Evolutionary conservation across 768 basidiomycete species (phyloP).

Genomic region (Leccinum variicolor): DNA sequence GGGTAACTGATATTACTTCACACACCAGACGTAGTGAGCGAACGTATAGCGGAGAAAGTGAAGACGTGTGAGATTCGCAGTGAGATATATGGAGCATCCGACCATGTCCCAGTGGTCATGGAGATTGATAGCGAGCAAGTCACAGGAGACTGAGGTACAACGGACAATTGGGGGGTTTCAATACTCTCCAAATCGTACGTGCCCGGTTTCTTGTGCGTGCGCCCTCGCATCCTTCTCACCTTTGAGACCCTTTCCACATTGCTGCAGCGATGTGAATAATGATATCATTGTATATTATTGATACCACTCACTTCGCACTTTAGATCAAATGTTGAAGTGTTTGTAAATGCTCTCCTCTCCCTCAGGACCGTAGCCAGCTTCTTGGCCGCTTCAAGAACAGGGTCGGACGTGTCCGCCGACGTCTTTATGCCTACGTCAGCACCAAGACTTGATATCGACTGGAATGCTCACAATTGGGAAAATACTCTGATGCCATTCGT

Average conservation of each 20-base stretch:
- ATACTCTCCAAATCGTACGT: slow-evolving; percentile 81
- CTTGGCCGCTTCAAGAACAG: slow-evolving; percentile 59
- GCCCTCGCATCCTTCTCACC: slow-evolving; percentile 92
- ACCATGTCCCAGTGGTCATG: slow-evolving; percentile 78
- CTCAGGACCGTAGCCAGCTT: slow-evolving; percentile 72
- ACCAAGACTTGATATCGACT: slow-evolving; percentile 8
- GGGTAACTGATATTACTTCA: slow-evolving; percentile 1
- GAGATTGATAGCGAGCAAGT: slow-evolving; percentile 56
- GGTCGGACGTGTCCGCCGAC: slow-evolving; percentile 42
- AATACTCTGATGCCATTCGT: slow-evolving; percentile 87
- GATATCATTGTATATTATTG: slow-evolving; percentile 2
- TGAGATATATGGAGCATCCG: slow-evolving; percentile 85
- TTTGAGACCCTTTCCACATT: slow-evolving; percentile 81
- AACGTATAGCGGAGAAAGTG: slow-evolving; percentile 59
- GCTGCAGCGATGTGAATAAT: slow-evolving; percentile 35
- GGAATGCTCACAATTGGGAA: slow-evolving; percentile 55
- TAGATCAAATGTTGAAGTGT: slow-evolving; percentile 87
- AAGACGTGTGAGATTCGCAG: slow-evolving; percentile 83
- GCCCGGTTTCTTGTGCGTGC: slow-evolving; percentile 87
- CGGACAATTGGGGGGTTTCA: slow-evolving; percentile 26
- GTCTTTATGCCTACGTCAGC: slow-evolving; percentile 26
- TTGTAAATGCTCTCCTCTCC: slow-evolving; percentile 81
- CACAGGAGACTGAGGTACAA: slow-evolving; percentile 7
- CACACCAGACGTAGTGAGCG: slow-evolving; percentile 66
- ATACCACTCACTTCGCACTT: slow-evolving; percentile 69